Base-by-base conservation (phyloP, 129 eudicot genomes). In the Arctium lappa region DNA sequence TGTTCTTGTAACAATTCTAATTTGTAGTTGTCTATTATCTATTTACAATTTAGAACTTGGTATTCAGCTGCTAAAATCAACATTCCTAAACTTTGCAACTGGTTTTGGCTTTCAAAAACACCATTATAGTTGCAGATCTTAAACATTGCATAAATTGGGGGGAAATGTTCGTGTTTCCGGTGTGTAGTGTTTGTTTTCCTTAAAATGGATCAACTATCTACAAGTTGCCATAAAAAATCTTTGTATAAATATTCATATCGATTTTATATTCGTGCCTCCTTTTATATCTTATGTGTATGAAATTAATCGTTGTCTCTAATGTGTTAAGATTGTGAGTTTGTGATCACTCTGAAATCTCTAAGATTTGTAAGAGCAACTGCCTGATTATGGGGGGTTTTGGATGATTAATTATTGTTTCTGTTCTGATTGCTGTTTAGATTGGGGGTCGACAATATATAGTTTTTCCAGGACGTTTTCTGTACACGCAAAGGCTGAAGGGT, bases 391-490 rank as follows among this genome's bases (percentile, higher is more conserved):
- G 38, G 56, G 38, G 9, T 46, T 70, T 70, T 72, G 78, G 62
- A 48, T 72, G 38, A 81, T 74, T 40, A 16, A 12, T 75, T 44
- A 18, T 8, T 86, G 53, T 78, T 78, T 15, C 65, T 12, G 42
- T 71, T 22, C 40, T 69, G 6, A 34, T 13, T 84, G 8, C 16
- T 82, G 18, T 78, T 27, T 83, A 95, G 99, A 82, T 95, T 86
- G 99, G 98, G 53, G 84, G 87, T 31, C 89, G 99, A 72, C 99
- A 95, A 74, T 95, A 93, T 86, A 91, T 95, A 69, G 98, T 95
- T 8, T 86, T 90, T 79, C 99, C 99, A 2, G 99, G 99, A 30
- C 88, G 99, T 16, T 95, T 83, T 77, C 86, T 95, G 31, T 88
- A 91, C 84, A 90, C 95, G 0, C 97, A 90, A 87, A 93, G 98